Evolutionary conservation across 1,139 yeast species (phyloP).

Genomic region (Groenewaldozyma sp.): DNA sequence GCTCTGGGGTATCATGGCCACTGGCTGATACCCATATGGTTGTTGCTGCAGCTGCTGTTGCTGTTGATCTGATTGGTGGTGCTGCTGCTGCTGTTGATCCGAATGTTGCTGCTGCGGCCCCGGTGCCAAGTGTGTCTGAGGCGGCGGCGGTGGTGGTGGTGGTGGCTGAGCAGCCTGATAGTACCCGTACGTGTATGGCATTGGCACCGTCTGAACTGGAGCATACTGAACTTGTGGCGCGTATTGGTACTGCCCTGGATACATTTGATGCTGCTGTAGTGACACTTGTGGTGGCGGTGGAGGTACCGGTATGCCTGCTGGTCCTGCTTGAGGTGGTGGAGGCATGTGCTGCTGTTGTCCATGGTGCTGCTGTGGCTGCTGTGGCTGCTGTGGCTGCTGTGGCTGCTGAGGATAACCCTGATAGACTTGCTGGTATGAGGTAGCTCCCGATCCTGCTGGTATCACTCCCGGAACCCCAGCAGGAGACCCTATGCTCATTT

Average conservation of each 20-base stretch:
- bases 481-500: too few relatives aligned
- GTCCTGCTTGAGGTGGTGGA: conserved; percentile 4
- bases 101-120: neutral
- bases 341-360: conserved; percentile 4
- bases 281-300: neutral
- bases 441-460: too few relatives aligned
- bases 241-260: neutral
- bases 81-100: neutral
- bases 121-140: neutral
- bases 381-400: conserved; percentile 4
- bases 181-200: too few relatives aligned
- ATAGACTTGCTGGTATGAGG: neutral
- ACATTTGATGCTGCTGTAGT: neutral
- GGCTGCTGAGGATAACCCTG: neutral
- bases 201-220: too few relatives aligned
- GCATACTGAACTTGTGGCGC: too few relatives aligned
- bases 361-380: conserved; percentile 5
- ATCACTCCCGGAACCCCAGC: too few relatives aligned
- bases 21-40: too few relatives aligned
- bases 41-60: conserved; percentile 5
- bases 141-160: neutral
- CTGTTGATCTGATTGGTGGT: conserved; percentile 2
- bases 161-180: neutral
- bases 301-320: neutral
- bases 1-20: too few relatives aligned